Evolutionary conservation across 805 yeast genomes (phyloP), one percentile per base, ranked within the genome.

Genomic region (Isabelozyma rhagii): DNA sequence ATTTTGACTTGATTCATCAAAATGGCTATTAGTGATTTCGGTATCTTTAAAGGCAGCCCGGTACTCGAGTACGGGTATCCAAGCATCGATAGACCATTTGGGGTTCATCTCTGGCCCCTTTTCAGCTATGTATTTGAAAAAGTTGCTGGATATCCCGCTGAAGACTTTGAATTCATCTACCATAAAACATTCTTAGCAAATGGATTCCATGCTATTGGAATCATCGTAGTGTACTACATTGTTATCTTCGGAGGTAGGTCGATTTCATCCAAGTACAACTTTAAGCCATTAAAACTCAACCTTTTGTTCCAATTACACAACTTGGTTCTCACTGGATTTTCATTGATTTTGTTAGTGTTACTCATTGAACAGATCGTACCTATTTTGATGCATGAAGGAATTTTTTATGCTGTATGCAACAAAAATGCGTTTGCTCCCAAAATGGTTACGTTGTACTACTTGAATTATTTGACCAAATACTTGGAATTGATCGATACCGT

Each of bases 401-500:
- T 93, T 14, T 85, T 87, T 68, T 90, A 81, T 64, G 88, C 96
- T 46, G 85, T 93, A 63, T 94, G 98, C 72, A 71, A 82, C 69
- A 68, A 74, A 54, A 78, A 80, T 45, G 85, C 96, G 9, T 93
- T 92, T 87, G 85, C 96, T 41, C 88, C 86, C 56, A 84, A 84
- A 61, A 79, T 93, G 67, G 93, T 89, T 54, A 79, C 89, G 28
- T 71, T 93, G 56, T 93, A 94, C 74, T 93, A 92, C 75, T 75
- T 93, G 72, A 93, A 92, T 76, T 93, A 92, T 73, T 76, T 93
- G 70, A 86, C 94, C 66, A 93, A 93, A 72, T 93, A 79, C 72
- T 66, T 87, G 60, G 98, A 93, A 77, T 84, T 94, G 59, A 69
- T 91, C 54, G 99, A 93, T 67, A 93, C 99, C 27, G 81, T 91